These are phyloP conservation scores for Ophiocordyceps camponoti-leonardi DNA, from an alignment of 2,329 filamentous ascomycete species.

Conservation along the genomic window DNA sequence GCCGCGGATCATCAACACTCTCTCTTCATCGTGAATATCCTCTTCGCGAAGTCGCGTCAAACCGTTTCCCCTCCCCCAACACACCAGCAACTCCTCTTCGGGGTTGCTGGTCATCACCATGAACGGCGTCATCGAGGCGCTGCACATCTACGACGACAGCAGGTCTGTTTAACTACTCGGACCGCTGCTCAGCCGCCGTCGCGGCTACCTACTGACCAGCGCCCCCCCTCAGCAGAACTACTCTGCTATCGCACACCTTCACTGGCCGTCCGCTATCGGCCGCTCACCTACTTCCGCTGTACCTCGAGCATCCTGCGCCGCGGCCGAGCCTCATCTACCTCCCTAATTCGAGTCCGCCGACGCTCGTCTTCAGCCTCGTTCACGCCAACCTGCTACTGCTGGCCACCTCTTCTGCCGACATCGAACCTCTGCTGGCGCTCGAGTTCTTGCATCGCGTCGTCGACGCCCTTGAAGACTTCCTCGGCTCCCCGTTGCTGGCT, in stretches of 20 bases:
- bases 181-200: conserved; percentile 1
- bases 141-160: conserved; percentile 94
- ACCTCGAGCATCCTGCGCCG: conserved; percentile 64
- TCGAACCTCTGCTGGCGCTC: conserved; percentile 74
- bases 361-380: conserved; percentile 72
- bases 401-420: conserved; percentile 68
- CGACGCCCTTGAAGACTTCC: conserved; percentile 85
- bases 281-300: conserved; percentile 63
- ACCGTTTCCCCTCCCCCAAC: background rate
- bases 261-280: conserved; percentile 65
- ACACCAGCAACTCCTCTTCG: conserved; percentile 1
- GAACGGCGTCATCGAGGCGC: conserved; percentile 79
- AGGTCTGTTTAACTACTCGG: conserved; percentile 38
- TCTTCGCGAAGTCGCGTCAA: too few species aligned
- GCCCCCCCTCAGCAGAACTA: conserved; percentile 35
- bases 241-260: conserved; percentile 81
- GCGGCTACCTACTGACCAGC: too few species aligned
- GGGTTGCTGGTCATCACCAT: conserved; percentile 32
- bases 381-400: conserved; percentile 80
- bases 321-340: conserved; percentile 79
- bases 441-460: conserved; percentile 90
- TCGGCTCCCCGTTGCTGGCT: conserved; percentile 72
- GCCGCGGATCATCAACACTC: too few species aligned
- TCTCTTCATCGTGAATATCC: too few species aligned
- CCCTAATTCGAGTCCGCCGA: conserved; percentile 65